Percentiles rank a stretch among this genome's conserved stretches.
Conservation (phyloP, 2,329 filamentous ascomycete species). For the Emericellopsis cladophorae region DNA sequence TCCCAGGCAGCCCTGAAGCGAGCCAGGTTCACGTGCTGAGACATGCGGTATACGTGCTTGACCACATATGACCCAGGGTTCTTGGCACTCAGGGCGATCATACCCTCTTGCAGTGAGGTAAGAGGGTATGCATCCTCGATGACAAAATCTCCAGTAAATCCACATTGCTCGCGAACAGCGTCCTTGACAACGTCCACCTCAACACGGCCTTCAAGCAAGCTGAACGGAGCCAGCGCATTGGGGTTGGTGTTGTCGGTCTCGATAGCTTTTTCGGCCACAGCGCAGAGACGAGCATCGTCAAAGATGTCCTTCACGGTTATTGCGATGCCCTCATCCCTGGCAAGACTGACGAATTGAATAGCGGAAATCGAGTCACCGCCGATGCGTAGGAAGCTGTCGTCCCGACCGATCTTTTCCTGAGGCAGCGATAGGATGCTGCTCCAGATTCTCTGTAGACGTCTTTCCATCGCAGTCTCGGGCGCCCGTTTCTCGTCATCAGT, state of each 20-base stretch:
- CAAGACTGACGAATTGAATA: constrained; percentile 4
- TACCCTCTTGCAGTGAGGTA: constrained; percentile 33
- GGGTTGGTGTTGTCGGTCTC: not conserved
- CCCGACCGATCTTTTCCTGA: constrained; percentile 1
- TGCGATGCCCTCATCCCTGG: not conserved
- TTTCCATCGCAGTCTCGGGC: constrained; percentile 8
- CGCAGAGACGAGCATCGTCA: not conserved
- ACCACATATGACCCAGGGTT: constrained; percentile 17
- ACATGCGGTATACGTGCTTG: constrained; percentile 10
- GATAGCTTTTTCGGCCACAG: not conserved
- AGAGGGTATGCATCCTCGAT: constrained; percentile 36
- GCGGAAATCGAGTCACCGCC: constrained; percentile 8
- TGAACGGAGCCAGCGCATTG: not conserved
- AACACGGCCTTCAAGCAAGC: not conserved
- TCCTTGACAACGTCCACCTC: not conserved
- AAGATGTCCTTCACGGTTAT: constrained; percentile 1
- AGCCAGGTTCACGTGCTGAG: not conserved
- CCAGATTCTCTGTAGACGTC: constrained; percentile 19
- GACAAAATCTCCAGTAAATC: constrained; percentile 2
- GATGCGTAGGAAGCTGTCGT: constrained; percentile 6
- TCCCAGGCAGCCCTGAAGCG: constrained; percentile 1
- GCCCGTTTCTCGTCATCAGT: constrained; percentile 10
- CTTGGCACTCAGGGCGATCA: constrained; percentile 32
- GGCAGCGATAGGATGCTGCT: constrained; percentile 2
- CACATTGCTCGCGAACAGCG: not conserved